Conservation (phyloP, 306 rosid genomes). For the Dalbergia cultrata region DNA sequence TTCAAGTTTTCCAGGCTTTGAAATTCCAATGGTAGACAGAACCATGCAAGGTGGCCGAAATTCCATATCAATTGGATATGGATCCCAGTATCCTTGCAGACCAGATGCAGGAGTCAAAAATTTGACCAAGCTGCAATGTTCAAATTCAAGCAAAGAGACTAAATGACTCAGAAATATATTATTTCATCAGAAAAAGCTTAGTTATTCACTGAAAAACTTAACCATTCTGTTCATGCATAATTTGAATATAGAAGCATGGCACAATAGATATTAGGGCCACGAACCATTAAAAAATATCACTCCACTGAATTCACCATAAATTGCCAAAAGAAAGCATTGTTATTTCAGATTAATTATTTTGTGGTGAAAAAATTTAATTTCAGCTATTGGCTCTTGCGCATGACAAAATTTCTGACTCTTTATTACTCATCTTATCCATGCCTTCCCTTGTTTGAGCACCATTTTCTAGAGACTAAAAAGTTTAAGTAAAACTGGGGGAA, state of each 20-base stretch:
- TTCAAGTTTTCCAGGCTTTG: slow-evolving; percentile 90
- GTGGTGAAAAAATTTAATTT: neutral
- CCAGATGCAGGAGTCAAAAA: slow-evolving; percentile 91
- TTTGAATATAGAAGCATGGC: neutral
- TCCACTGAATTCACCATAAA: slow-evolving; percentile 17
- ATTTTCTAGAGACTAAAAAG: neutral
- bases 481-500: neutral
- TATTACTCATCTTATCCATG: neutral
- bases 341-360: neutral
- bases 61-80: slow-evolving; percentile 97
- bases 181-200: slow-evolving; percentile 28
- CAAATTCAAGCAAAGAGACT: slow-evolving; percentile 46
- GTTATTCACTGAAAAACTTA: slow-evolving; percentile 4
- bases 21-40: slow-evolving; percentile 91
- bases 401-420: neutral
- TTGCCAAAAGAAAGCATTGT: neutral
- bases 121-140: slow-evolving; percentile 80
- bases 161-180: slow-evolving; percentile 17
- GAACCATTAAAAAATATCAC: neutral
- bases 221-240: neutral
- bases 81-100: slow-evolving; percentile 97
- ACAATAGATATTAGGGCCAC: neutral
- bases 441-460: neutral
- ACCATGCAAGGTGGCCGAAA: slow-evolving; percentile 97
- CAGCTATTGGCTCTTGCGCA: neutral